These are phyloP conservation scores for Daedalea quercina DNA, from an alignment of 768 basidiomycete species.

Conservation along the genomic window DNA sequence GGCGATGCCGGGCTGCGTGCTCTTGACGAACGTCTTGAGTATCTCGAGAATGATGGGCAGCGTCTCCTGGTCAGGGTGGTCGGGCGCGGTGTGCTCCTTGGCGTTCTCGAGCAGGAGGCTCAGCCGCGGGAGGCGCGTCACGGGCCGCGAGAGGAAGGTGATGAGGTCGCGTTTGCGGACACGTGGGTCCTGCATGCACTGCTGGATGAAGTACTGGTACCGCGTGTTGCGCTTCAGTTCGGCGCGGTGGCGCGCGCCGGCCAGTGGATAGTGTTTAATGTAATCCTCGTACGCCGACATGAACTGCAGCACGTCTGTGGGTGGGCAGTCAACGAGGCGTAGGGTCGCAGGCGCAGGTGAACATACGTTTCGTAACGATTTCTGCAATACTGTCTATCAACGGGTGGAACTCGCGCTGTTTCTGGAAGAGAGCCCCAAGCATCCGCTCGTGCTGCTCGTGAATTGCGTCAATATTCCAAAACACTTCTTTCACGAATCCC, in stretches of 20 bases:
- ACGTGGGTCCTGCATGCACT: slow-evolving; percentile 55
- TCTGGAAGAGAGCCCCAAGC: slow-evolving; percentile 64
- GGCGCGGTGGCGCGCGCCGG: slow-evolving; percentile 74
- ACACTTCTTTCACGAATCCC: slow-evolving; percentile 75
- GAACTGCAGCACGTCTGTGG: slow-evolving; percentile 34
- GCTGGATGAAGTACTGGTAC: slow-evolving; percentile 64
- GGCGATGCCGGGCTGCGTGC: slow-evolving; percentile 85
- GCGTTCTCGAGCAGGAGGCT: slow-evolving; percentile 68
- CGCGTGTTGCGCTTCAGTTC: slow-evolving; percentile 62
- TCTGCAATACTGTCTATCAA: slow-evolving; percentile 79
- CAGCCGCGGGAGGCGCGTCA: slow-evolving; percentile 82
- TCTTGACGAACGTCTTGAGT: slow-evolving; percentile 68
- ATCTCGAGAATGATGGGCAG: slow-evolving; percentile 68
- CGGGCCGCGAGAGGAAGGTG: slow-evolving; percentile 79
- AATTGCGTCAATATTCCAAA: slow-evolving; percentile 75
- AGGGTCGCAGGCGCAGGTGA: neutral
- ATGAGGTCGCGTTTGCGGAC: slow-evolving; percentile 71
- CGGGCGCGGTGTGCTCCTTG: slow-evolving; percentile 54
- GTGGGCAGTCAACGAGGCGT: neutral
- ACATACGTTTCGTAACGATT: slow-evolving; percentile 37
- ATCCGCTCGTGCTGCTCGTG: slow-evolving; percentile 60
- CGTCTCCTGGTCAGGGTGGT: slow-evolving; percentile 75
- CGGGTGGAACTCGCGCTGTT: slow-evolving; percentile 83
- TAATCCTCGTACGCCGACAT: slow-evolving; percentile 66
- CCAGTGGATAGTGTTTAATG: slow-evolving; percentile 84